Conservation (phyloP, 305 asterid genomes). For the Euphrasia arctica region DNA sequence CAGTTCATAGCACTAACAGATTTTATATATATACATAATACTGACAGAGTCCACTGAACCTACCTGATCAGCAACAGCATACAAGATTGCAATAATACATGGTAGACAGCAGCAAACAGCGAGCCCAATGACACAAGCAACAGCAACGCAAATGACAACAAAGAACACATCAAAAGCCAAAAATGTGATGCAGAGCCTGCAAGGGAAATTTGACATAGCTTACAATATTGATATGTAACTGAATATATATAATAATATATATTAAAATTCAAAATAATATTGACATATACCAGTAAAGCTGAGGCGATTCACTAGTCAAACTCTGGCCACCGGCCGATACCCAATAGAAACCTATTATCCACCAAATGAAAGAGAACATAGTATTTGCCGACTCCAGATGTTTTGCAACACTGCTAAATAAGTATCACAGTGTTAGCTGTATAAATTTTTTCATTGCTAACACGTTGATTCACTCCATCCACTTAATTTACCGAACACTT, state of each 20-base stretch:
- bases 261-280: conserved; percentile 11
- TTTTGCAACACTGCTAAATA: conserved; percentile 57
- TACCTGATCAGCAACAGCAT: conserved; percentile 99
- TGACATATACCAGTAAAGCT: conserved; percentile 83
- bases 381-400: conserved; percentile 97
- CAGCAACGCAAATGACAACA: conserved; percentile 96
- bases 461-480: neutral
- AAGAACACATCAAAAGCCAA: conserved; percentile 97
- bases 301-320: conserved; percentile 70
- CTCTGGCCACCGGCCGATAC: conserved; percentile 81
- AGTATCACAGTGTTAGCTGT: conserved; percentile 12
- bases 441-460: neutral
- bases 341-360: conserved; percentile 99
- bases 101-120: conserved; percentile 99
- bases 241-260: neutral
- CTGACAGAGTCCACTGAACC: neutral
- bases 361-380: conserved; percentile 98
- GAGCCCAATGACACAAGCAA: conserved; percentile 89
- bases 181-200: conserved; percentile 97
- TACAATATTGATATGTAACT: neutral
- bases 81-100: conserved; percentile 89
- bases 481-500: neutral
- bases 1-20: conserved; percentile 12
- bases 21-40: neutral
- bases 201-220: conserved; percentile 19